Percentiles rank a stretch among this genome's conserved stretches.
Evolutionary conservation across 139 green algal genomes (phyloP).

Genomic region (Chlorella sp.): DNA sequence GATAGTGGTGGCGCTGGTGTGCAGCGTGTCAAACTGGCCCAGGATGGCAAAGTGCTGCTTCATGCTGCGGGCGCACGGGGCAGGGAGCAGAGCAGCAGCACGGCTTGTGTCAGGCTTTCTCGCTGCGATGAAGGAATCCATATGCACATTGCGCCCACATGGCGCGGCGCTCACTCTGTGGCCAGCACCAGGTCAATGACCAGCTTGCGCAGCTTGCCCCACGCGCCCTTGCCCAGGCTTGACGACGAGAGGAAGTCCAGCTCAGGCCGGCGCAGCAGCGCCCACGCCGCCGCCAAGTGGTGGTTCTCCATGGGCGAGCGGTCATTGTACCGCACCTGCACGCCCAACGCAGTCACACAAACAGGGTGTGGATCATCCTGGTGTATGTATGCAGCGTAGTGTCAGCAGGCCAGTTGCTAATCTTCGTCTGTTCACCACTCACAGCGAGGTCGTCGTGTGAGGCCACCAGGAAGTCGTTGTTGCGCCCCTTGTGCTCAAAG

Average conservation of each 20-base stretch:
- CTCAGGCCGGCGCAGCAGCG: slow-evolving; percentile 5
- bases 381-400: too few species aligned
- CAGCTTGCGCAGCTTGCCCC: slow-evolving; percentile 12
- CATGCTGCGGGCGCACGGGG: not conserved
- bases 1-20: not conserved
- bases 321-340: slow-evolving; percentile 48
- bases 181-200: slow-evolving; percentile 44
- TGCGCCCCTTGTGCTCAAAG: too few species aligned
- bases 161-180: slow-evolving; percentile 39
- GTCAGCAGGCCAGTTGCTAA: too few species aligned
- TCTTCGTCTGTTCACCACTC: too few species aligned
- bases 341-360: too few species aligned
- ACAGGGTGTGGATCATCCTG: too few species aligned
- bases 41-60: not conserved
- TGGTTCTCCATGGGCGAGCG: slow-evolving; percentile 33
- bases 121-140: not conserved
- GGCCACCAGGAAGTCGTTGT: too few species aligned
- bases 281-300: slow-evolving; percentile 20
- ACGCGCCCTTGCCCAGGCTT: slow-evolving; percentile 8
- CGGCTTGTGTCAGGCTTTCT: not conserved
- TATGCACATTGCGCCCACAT: not conserved
- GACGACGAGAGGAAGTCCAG: slow-evolving; percentile 18
- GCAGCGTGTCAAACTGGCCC: not conserved
- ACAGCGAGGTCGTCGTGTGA: too few species aligned
- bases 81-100: not conserved